These are phyloP conservation scores for Rhizopogon sp. DNA, from an alignment of 768 basidiomycete genomes.

Conservation along the genomic window DNA sequence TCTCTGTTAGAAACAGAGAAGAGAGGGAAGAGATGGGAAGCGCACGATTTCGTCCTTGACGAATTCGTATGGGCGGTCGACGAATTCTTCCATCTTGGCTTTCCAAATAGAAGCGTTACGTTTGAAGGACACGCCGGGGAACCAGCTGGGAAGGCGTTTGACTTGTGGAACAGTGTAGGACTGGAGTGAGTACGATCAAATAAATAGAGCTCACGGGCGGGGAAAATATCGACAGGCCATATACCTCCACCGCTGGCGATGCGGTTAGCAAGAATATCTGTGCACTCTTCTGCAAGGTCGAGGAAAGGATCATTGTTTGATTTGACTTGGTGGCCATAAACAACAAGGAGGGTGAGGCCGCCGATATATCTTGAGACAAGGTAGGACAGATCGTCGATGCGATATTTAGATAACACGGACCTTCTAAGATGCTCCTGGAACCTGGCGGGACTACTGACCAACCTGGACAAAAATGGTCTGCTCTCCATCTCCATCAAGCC, in stretches of 20 bases:
- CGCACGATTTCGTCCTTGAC: constrained; percentile 56
- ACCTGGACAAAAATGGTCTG: constrained; percentile 48
- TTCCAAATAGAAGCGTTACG: constrained; percentile 58
- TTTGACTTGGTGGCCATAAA: constrained; percentile 55
- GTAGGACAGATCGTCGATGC: constrained; percentile 27
- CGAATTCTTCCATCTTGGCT: constrained; percentile 57
- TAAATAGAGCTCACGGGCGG: constrained; percentile 18
- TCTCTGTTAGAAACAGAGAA: neutral
- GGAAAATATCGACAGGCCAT: constrained; percentile 38
- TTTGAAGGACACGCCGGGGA: constrained; percentile 66
- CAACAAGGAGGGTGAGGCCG: constrained; percentile 47
- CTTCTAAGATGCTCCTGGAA: constrained; percentile 32
- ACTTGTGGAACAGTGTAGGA: constrained; percentile 23
- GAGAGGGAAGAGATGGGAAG: constrained; percentile 31
- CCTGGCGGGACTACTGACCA: constrained; percentile 38
- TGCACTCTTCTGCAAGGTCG: constrained; percentile 37
- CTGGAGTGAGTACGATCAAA: neutral
- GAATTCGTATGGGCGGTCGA: constrained; percentile 56
- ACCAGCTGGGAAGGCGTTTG: constrained; percentile 56
- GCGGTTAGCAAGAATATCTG: constrained; percentile 36
- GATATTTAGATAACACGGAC: constrained; percentile 26
- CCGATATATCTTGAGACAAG: constrained; percentile 45
- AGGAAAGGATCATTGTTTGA: constrained; percentile 37
- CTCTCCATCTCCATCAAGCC: constrained; percentile 56
- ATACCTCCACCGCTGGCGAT: constrained; percentile 40